Evolutionary conservation across 192 early-diverging fungal species (phyloP), one percentile per base, ranked within the genome.

Genomic region (Geranomyces michiganensis): DNA sequence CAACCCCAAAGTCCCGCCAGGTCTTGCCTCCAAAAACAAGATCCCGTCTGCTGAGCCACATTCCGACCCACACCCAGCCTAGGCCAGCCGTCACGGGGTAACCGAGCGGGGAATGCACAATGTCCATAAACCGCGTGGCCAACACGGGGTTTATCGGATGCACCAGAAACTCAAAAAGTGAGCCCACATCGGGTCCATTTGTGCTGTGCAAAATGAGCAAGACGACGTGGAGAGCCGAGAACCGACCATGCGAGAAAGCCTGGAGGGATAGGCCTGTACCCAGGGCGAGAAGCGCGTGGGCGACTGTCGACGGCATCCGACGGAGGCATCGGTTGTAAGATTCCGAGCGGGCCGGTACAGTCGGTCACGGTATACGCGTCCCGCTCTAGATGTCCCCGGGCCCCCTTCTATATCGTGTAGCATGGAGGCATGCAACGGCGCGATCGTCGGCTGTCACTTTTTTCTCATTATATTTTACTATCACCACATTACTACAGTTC

Each of bases 301-400:
- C 70, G 1, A 71, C 70, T 10, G 70, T 71, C 7, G 70, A 71
- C n/a, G 70, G 70, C 70, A 71, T 71, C 7, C 10, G 46, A 47
- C n/a, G n/a, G n/a, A n/a, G n/a, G n/a, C n/a, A n/a, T n/a, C n/a
- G n/a, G n/a, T 26, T 60, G 12, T 22, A 48, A 48, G n/a, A n/a
- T n/a, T 7, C 36, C 36, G 36, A 41, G 36, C 36, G 36, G 36
- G 36, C 5, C 5, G 36, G 36, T 3, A 41, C 36, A n/a, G n/a
- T n/a, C n/a, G n/a, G n/a, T n/a, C n/a, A n/a, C n/a, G n/a, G n/a
- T n/a, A n/a, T n/a, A n/a, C n/a, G n/a, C n/a, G n/a, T n/a, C n/a
- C n/a, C n/a, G n/a, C n/a, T n/a, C n/a, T n/a, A n/a, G n/a, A n/a
- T n/a, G n/a, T n/a, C n/a, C n/a, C n/a, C n/a, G n/a, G n/a, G n/a